These are phyloP conservation scores for Viola pubescens DNA, from an alignment of 441 rosid genomes.

Conservation along the genomic window DNA sequence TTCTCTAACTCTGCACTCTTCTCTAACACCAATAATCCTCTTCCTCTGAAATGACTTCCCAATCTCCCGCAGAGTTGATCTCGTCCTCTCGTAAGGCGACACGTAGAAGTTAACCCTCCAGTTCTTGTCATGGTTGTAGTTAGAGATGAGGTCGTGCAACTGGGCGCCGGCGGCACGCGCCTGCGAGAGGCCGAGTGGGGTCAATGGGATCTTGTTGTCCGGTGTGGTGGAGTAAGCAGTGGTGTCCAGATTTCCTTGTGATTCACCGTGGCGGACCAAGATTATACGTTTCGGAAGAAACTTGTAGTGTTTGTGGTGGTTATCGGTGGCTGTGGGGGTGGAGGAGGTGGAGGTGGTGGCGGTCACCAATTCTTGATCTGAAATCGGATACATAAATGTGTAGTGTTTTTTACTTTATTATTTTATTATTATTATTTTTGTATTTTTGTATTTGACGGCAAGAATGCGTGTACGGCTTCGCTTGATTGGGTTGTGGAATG, in stretches of 20 bases:
- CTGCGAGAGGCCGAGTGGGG: constrained; percentile 49
- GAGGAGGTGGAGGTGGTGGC: background rate
- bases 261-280: constrained; percentile 92
- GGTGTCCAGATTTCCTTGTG: constrained; percentile 76
- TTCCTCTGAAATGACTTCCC: constrained; percentile 66
- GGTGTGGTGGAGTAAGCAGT: constrained; percentile 74
- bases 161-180: constrained; percentile 49
- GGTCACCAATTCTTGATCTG: background rate
- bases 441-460: no score
- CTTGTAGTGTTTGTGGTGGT: constrained; percentile 2
- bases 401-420: no score
- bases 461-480: no score
- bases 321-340: constrained; percentile 2
- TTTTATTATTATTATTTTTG: no score
- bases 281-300: constrained; percentile 73
- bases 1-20: constrained; percentile 84
- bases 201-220: constrained; percentile 76
- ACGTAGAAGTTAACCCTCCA: constrained; percentile 91
- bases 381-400: no score
- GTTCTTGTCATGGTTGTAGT: constrained; percentile 18
- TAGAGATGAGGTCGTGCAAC: constrained; percentile 37
- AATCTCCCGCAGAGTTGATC: constrained; percentile 84
- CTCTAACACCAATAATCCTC: constrained; percentile 76
- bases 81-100: constrained; percentile 84
- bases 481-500: no score